phyloP scores from a whole-genome alignment of 73 alveolate species.

The Paramecium tetraurelia region DNA sequence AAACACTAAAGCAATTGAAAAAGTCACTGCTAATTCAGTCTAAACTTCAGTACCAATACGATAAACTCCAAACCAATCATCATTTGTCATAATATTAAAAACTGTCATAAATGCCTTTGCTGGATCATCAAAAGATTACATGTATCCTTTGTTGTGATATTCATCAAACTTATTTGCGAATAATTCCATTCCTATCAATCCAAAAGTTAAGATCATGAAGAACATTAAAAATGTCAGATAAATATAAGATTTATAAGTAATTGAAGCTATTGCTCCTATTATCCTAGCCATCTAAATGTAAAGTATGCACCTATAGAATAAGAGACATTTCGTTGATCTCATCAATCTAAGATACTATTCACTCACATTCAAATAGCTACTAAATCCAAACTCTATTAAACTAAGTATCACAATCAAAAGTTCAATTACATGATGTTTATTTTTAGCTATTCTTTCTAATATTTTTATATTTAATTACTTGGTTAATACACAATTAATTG shows the following conservation, averaged over 20 bases:
- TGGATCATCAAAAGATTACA: constrained; percentile 24
- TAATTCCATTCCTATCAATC: constrained; percentile 32
- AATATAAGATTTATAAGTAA: not conserved
- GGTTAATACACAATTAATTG: not conserved
- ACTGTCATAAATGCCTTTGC: constrained; percentile 10
- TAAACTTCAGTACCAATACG: not conserved
- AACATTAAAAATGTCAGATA: constrained; percentile 13
- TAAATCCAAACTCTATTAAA: not conserved
- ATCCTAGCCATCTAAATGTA: not conserved
- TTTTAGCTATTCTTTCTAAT: constrained; percentile 5
- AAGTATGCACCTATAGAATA: not conserved
- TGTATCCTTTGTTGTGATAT: not conserved
- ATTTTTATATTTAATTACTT: not conserved
- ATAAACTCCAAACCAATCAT: constrained; percentile 43
- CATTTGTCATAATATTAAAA: constrained; percentile 17
- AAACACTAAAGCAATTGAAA: not conserved
- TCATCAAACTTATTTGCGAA: not conserved
- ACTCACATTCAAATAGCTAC: not conserved
- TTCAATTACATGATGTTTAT: not conserved
- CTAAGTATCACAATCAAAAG: not conserved
- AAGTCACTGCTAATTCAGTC: not conserved
- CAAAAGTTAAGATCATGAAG: not conserved
- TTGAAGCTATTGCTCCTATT: not conserved
- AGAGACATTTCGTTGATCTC: not conserved
- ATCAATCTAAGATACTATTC: not conserved